Evolutionary conservation across 176 grass and related monocot genomes (phyloP).

Genomic region (Hordeum vulgare): MorexV3_pseudomolecules_assembly NC_058523.1:31876019-31876518

Average conservation of each 20-base stretch:
- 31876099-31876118: slow-evolving; percentile 79
- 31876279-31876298: slow-evolving; percentile 74
- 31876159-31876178: not conserved
- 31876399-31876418: slow-evolving; percentile 90
- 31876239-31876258: not conserved
- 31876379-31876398: slow-evolving; percentile 87
- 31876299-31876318: slow-evolving; percentile 74
- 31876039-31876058: slow-evolving; percentile 84
- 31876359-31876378: slow-evolving; percentile 80
- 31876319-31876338: slow-evolving; percentile 57
- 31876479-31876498: not conserved
- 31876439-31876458: slow-evolving; percentile 84
- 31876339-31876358: slow-evolving; percentile 79
- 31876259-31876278: slow-evolving; percentile 59
- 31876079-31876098: slow-evolving; percentile 79
- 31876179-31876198: not conserved
- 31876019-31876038: slow-evolving; percentile 29
- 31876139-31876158: slow-evolving; percentile 83
- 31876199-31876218: not conserved
- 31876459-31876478: not conserved
- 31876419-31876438: slow-evolving; percentile 83
- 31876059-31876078: slow-evolving; percentile 77
- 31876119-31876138: slow-evolving; percentile 93
- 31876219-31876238: not conserved
- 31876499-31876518: not conserved